Conservation (phyloP, 1,284 basidiomycete species). For the Ceratobasidium papillatum region DNA sequence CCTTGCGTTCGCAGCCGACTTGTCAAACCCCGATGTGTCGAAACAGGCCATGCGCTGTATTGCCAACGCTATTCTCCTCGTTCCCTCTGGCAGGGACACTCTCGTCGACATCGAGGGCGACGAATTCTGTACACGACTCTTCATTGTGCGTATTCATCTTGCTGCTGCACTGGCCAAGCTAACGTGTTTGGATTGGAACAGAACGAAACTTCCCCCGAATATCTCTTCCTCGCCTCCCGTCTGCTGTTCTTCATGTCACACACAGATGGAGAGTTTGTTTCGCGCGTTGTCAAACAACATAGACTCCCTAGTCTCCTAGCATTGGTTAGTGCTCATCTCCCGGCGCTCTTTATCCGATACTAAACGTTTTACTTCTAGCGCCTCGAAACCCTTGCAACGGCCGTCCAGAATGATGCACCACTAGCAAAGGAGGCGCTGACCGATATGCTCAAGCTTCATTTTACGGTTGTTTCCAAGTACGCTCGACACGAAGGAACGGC, state of each 20-base stretch:
- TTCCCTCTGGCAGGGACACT: conserved; percentile 66
- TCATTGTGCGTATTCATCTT: conserved; percentile 62
- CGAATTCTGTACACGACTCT: conserved; percentile 61
- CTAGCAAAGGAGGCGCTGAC: conserved; percentile 74
- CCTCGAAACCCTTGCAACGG: conserved; percentile 42
- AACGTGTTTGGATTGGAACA: conserved; percentile 30
- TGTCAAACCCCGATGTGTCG: conserved; percentile 43
- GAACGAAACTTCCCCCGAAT: conserved; percentile 65
- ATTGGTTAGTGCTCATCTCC: conserved; percentile 36
- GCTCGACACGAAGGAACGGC: conserved; percentile 50
- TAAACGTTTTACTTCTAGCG: conserved; percentile 36
- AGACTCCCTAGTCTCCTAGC: conserved; percentile 66
- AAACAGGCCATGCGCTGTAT: conserved; percentile 74
- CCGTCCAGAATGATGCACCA: conserved; percentile 57
- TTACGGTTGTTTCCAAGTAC: conserved; percentile 78
- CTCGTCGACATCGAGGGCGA: conserved; percentile 70
- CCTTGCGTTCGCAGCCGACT: conserved; percentile 38
- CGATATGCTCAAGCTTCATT: conserved; percentile 78
- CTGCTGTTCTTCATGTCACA: conserved; percentile 75
- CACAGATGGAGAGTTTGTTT: conserved; percentile 57
- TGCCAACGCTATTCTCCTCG: conserved; percentile 76
- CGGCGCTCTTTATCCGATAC: not conserved
- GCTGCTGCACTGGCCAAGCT: conserved; percentile 13
- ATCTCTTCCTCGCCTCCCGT: conserved; percentile 75
- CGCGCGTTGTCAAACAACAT: conserved; percentile 64